Evolutionary conservation across 495 filamentous ascomycete species (phyloP).

Genomic region (Evernia prunastri): DNA sequence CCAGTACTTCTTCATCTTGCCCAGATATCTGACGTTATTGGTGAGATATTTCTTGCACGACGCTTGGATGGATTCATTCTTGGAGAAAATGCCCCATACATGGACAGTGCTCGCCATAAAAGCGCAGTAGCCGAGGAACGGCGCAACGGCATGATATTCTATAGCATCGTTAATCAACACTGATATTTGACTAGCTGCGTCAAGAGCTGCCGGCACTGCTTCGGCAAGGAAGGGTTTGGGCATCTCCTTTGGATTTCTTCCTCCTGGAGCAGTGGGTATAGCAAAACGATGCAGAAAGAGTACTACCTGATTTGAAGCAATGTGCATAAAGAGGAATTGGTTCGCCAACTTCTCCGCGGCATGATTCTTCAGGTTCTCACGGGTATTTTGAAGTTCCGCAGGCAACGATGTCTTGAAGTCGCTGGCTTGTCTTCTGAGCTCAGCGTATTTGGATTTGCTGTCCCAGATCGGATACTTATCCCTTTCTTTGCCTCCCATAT

Average conservation of each 20-base stretch:
- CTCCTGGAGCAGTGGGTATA: slow-evolving; percentile 63
- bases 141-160: slow-evolving; percentile 74
- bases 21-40: slow-evolving; percentile 81
- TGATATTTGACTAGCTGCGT: slow-evolving; percentile 87
- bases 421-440: slow-evolving; percentile 63
- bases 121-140: slow-evolving; percentile 91
- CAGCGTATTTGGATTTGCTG: slow-evolving; percentile 64
- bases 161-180: slow-evolving; percentile 72
- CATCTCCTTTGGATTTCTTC: slow-evolving; percentile 62
- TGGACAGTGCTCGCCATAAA: slow-evolving; percentile 90
- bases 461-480: slow-evolving; percentile 77
- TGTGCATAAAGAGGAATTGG: slow-evolving; percentile 91
- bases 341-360: slow-evolving; percentile 78
- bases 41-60: slow-evolving; percentile 80
- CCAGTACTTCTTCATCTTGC: slow-evolving; percentile 95
- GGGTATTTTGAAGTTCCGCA: slow-evolving; percentile 59
- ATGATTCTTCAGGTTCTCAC: slow-evolving; percentile 79
- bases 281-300: slow-evolving; percentile 88
- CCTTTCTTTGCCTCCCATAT: slow-evolving; percentile 79
- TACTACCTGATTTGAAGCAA: slow-evolving; percentile 80
- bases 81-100: slow-evolving; percentile 84
- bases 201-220: slow-evolving; percentile 67
- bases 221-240: slow-evolving; percentile 74
- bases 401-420: slow-evolving; percentile 67
- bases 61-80: slow-evolving; percentile 65